Percentiles rank a stretch among this genome's conserved stretches.
phyloP scores from a whole-genome alignment of 1,284 basidiomycete species.

The Cryptococcus maquisensis region DNA sequence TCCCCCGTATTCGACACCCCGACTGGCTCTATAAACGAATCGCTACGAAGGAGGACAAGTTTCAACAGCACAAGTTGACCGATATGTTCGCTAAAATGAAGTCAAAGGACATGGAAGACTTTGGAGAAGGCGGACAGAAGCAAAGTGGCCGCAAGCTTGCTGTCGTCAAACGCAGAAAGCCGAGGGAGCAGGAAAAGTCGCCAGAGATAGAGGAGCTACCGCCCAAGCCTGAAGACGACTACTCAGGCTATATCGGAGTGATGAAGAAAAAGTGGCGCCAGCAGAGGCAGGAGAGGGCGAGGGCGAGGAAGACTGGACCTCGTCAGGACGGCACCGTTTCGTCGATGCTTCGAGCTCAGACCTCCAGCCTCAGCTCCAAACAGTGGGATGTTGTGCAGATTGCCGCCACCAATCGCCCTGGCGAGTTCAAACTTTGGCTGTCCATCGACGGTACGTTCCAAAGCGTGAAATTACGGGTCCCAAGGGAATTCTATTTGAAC shows the following conservation, averaged over 20 bases:
- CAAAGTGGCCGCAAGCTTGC: constrained; percentile 54
- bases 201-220: constrained; percentile 27
- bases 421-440: constrained; percentile 87
- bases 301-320: constrained; percentile 46
- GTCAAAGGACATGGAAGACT: constrained; percentile 61
- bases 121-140: constrained; percentile 43
- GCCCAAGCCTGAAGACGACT: constrained; percentile 63
- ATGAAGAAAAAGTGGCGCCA: constrained; percentile 78
- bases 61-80: constrained; percentile 95
- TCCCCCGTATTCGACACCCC: constrained; percentile 91
- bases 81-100: constrained; percentile 76
- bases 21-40: constrained; percentile 96
- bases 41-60: constrained; percentile 85
- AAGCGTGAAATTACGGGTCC: constrained; percentile 74
- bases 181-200: constrained; percentile 46
- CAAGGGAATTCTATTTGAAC: constrained; percentile 89
- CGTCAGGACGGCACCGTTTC: constrained; percentile 55
- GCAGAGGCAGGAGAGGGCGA: constrained; percentile 53
- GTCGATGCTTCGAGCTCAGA: constrained; percentile 72
- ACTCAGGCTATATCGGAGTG: constrained; percentile 73
- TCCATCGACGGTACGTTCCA: constrained; percentile 76
- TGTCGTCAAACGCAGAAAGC: constrained; percentile 59
- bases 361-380: constrained; percentile 60
- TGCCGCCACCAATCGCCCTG: constrained; percentile 67
- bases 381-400: constrained; percentile 95